phyloP scores from a whole-genome alignment of 441 rosid species.

The Viola pubescens region DNA sequence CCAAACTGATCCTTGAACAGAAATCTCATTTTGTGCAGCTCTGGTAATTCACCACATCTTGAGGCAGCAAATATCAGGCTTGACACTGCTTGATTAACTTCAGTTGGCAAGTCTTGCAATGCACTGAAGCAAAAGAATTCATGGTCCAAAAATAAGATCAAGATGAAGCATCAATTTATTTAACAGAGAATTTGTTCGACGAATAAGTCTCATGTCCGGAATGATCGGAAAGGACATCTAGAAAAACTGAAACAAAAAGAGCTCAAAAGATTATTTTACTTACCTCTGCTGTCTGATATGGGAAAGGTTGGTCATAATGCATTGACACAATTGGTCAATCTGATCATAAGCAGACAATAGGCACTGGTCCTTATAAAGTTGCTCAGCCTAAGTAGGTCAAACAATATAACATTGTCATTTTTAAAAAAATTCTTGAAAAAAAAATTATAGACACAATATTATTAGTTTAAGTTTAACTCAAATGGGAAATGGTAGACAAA shows the following conservation, averaged over 20 bases:
- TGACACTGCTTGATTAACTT: constrained; percentile 27
- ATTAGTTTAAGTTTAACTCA: not conserved
- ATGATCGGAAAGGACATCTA: no score
- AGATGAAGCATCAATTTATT: not conserved
- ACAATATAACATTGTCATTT: not conserved
- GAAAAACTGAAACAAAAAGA: no score
- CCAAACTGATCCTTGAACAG: constrained; percentile 29
- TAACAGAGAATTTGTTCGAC: not conserved
- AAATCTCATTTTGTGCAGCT: constrained; percentile 24
- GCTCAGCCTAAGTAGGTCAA: constrained; percentile 13
- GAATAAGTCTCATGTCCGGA: no score
- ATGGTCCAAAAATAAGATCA: no score
- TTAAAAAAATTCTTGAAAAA: not conserved
- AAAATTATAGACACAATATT: not conserved
- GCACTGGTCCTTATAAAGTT: constrained; percentile 24
- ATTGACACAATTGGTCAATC: constrained; percentile 22
- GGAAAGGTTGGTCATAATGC: constrained; percentile 18
- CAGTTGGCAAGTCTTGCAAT: constrained; percentile 18
- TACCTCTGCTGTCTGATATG: constrained; percentile 17
- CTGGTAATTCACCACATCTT: constrained; percentile 41
- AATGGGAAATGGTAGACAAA: not conserved
- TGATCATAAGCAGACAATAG: constrained; percentile 30
- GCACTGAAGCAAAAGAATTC: not conserved
- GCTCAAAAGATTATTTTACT: not conserved
- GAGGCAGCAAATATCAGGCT: constrained; percentile 37